phyloP scores from a whole-genome alignment of 2,329 filamentous ascomycete genomes.

The Penicillium sp. region DNA sequence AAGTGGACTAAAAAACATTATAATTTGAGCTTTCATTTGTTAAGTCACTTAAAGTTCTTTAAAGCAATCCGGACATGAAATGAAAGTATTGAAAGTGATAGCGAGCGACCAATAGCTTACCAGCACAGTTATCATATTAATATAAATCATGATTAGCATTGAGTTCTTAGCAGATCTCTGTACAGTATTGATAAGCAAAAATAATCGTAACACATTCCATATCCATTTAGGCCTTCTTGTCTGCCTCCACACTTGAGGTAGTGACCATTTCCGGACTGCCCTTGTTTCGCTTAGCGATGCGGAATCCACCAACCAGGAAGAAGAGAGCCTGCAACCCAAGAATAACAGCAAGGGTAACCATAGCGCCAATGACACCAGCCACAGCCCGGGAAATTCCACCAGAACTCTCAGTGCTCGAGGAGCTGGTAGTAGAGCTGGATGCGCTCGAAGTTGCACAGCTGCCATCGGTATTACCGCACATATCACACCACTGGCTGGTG shows the following conservation, averaged over 20 bases:
- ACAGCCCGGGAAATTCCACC: conserved; percentile 65
- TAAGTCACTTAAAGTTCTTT: too few relatives aligned
- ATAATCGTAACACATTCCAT: not conserved
- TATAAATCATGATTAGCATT: not conserved
- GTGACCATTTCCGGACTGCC: conserved; percentile 8
- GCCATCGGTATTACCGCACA: conserved; percentile 72
- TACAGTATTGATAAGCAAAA: not conserved
- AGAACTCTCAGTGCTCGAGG: conserved; percentile 16
- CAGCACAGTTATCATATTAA: not conserved
- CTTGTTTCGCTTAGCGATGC: conserved; percentile 56
- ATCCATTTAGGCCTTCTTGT: conserved; percentile 20
- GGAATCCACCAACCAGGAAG: conserved; percentile 57
- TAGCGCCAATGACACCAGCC: conserved; percentile 77
- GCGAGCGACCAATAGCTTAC: not conserved
- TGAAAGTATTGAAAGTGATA: too few relatives aligned
- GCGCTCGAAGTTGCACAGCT: conserved; percentile 55
- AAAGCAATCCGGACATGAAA: too few relatives aligned
- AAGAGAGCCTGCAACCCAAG: conserved; percentile 56
- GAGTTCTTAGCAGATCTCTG: not conserved
- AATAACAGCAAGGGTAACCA: conserved; percentile 67
- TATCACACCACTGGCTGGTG: conserved; percentile 68
- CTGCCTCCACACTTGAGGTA: conserved; percentile 11
- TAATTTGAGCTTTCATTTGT: too few relatives aligned
- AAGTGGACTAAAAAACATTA: too few relatives aligned
- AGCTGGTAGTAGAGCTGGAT: conserved; percentile 18